Base-by-base conservation (phyloP, 768 basidiomycete genomes). In the Phlebiopsis gigantea region DNA sequence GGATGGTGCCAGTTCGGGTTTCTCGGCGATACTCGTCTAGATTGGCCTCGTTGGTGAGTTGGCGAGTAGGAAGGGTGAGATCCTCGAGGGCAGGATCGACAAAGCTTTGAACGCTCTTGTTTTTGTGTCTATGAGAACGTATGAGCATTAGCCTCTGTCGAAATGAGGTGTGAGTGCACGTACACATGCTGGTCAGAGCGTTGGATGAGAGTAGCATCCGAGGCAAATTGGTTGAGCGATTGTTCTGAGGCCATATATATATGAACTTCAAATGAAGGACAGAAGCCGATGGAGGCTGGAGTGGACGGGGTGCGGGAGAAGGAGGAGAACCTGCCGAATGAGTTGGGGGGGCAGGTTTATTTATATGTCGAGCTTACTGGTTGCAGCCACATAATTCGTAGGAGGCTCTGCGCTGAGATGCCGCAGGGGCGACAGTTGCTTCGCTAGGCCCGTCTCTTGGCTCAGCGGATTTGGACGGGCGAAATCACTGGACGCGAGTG, bases 11-110 rank as follows among this genome's bases (percentile, higher is more conserved):
- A 2, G 51, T 46, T 21, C 45, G 24, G 14, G 50, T 53, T 45
- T 53, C 57, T 4, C 45, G 30, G 12, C 44, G 26, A 51, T 58
- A 58, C 45, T 58, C 57, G 44, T 58, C 57, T 25, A 58, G 57
- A 45, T 58, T 58, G 5, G 57, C 57, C 1, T 58, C 57, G 2
- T 45, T 34, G 46, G 42, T 58, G 29, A 58, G 47, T 19, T 51
- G 26, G 9, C 56, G 49, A 17, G 45, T 45, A n/a, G 57, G 51
- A 17, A 57, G 49, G 9, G 50, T 48, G 26, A 57, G 44, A 30
- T 58, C 57, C n/a, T 58, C 57, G 19, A 53, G 43, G 5, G 57
- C 57, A 9, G 7, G 57, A 21, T 58, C 57, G n/a, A 46, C 31
- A 34, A 46, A 58, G 29, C 43, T 46, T 21, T 30, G 17, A 21